Conservation (phyloP, 176 grass and related monocot genomes). For the Stipa capillata region DNA sequence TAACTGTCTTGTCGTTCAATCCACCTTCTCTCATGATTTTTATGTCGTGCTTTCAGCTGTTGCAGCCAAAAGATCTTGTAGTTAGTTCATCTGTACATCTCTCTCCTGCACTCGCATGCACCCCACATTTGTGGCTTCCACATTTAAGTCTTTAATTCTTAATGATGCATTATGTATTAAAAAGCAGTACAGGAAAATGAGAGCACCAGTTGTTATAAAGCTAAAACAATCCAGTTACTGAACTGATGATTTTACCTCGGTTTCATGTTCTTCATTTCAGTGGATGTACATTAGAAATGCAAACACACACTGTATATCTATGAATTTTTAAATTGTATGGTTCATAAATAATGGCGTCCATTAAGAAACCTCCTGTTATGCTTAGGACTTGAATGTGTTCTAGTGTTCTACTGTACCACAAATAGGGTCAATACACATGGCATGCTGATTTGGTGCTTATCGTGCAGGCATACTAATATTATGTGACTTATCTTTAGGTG, state of each 20-base stretch:
- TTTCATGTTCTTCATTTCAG: not conserved
- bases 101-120: too few relatives aligned
- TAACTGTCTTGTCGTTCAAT: not conserved
- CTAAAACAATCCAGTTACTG: not conserved
- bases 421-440: not conserved
- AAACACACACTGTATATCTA: not conserved
- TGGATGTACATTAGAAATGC: not conserved
- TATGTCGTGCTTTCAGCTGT: not conserved
- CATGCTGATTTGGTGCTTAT: not conserved
- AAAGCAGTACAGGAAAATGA: not conserved
- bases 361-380: not conserved
- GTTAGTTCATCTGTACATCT: not conserved
- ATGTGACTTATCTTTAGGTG: slow-evolving; percentile 38
- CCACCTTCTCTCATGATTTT: not conserved
- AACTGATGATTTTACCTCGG: not conserved
- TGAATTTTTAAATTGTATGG: not conserved
- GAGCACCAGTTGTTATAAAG: not conserved
- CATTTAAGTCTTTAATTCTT: not conserved
- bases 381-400: not conserved
- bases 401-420: not conserved
- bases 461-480: not conserved
- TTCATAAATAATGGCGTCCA: not conserved
- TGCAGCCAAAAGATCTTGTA: not conserved
- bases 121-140: not conserved
- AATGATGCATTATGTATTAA: not conserved